Base-by-base conservation (phyloP, 441 rosid genomes). In the Pelargonium australe region DNA sequence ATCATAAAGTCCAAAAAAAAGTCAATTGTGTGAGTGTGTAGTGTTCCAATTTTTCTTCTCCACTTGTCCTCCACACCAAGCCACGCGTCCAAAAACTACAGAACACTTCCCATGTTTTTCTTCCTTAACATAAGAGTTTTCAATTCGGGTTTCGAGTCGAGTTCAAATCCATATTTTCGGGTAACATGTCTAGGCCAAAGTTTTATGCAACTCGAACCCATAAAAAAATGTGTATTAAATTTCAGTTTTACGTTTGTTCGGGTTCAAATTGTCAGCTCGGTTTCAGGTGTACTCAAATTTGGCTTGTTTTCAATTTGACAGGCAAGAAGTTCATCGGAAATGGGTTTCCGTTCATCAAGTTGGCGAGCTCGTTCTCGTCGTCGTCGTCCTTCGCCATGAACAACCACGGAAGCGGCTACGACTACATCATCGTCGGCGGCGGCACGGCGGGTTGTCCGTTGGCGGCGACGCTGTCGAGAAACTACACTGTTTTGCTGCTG, bases 361-460 rank as follows among this genome's bases (percentile, higher is more conserved):
- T 77, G 72, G 96, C 98, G 17, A 90, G 98, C 76, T 63, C 89
- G 51, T 92, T 90, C 72, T 70, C 87, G 6, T 64, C 90, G 2
- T 63, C 78, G 34, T 70, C 73, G 3, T 77, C 83, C 5, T 71
- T 85, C 0, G 77, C 89, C 4, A 78, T 87, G 25, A 82, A 20
- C 40, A 76, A 84, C n/a, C 73, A 71, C 63, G 85, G 74, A 5
- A 68, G 55, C 0, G 72, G 68, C 0, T 92, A 81, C 66, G 98
- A 92, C 66, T 92, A 92, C 79, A 89, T 92, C 74, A 64, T 92
- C 8, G 85, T 92, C 10, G 98, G 98, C 2, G 98, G 98, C 0
- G 98, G 98, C 60, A 87, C 98, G 20, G 98, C 98, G 0, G 98
- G 98, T 14, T 92, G 98, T 47, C 98, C 98, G n/a, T 74, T 92